A percentile compares a stretch with the other conserved stretches of the same genome.
phyloP scores from a whole-genome alignment of 208 protist species.

The Acanthamoeba sp. region DNA sequence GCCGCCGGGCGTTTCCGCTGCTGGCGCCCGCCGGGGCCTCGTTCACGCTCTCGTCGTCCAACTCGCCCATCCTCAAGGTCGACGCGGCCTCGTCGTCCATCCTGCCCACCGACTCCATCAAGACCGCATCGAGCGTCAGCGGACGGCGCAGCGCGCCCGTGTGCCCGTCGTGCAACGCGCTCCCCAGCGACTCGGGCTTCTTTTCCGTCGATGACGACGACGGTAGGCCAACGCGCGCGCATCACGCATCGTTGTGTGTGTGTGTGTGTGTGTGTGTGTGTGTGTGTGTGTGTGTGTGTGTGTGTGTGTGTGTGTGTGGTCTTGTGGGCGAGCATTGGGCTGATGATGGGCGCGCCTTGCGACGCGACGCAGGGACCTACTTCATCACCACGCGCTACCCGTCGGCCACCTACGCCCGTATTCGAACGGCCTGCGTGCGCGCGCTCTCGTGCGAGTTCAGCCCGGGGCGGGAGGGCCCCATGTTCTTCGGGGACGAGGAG shows the following conservation, averaged over 20 bases:
- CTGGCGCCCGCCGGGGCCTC: not conserved
- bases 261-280: not conserved
- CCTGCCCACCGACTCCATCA: not conserved
- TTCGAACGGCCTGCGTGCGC: constrained; percentile 63
- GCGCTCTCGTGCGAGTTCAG: constrained; percentile 54
- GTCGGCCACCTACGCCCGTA: constrained; percentile 36
- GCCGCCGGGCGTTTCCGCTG: not conserved
- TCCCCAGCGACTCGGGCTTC: constrained; percentile 62
- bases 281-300: too few relatives aligned
- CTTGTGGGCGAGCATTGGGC: too few relatives aligned
- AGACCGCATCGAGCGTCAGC: not conserved
- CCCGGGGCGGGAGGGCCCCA: constrained; percentile 47
- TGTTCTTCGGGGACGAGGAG: constrained; percentile 72
- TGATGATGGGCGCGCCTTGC: too few relatives aligned
- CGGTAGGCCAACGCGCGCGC: not conserved
- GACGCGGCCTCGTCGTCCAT: not conserved
- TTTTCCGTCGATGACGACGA: constrained; percentile 52
- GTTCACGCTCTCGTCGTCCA: constrained; percentile 22
- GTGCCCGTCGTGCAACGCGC: constrained; percentile 41
- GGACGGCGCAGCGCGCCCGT: not conserved
- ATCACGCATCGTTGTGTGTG: too few relatives aligned
- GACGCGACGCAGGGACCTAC: constrained; percentile 41
- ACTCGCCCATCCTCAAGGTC: constrained; percentile 48
- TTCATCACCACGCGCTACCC: constrained; percentile 54
- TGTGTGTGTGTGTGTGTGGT: too few relatives aligned